phyloP scores from a whole-genome alignment of 73 alveolate genomes.

The Symbiodinium natans region DNA sequence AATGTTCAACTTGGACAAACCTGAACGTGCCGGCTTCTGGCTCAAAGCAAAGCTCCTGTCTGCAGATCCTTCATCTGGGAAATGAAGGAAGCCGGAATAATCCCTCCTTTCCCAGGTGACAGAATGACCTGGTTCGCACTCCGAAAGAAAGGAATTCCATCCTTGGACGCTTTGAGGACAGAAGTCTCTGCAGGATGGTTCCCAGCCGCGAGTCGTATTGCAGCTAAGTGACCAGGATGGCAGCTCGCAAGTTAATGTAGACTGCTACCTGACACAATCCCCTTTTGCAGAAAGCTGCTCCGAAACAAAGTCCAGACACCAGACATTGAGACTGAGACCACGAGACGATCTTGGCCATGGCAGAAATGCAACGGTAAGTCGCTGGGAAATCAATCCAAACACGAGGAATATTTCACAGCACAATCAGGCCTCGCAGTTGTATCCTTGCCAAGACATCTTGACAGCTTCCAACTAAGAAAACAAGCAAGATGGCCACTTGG shows the following conservation, averaged over 20 bases:
- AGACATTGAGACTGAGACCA: no score
- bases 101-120: constrained; percentile 52
- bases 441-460: constrained; percentile 35
- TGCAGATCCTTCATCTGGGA: constrained; percentile 26
- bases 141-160: constrained; percentile 80
- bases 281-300: no score
- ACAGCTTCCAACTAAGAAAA: no score
- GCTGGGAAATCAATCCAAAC: no score
- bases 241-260: constrained; percentile 64
- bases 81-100: constrained; percentile 28
- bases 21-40: neutral
- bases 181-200: neutral
- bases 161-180: neutral
- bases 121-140: constrained; percentile 85
- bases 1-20: no score
- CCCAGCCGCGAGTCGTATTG: neutral
- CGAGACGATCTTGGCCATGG: no score
- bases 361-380: no score
- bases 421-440: constrained; percentile 73
- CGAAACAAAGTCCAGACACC: no score
- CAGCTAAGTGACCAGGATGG: constrained; percentile 20
- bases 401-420: no score
- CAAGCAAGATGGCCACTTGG: no score
- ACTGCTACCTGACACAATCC: constrained; percentile 25
- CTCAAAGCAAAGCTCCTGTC: neutral